Evolutionary conservation across 2,329 filamentous ascomycete genomes (phyloP).

Genomic region (Epicoccum sorghinum): DNA sequence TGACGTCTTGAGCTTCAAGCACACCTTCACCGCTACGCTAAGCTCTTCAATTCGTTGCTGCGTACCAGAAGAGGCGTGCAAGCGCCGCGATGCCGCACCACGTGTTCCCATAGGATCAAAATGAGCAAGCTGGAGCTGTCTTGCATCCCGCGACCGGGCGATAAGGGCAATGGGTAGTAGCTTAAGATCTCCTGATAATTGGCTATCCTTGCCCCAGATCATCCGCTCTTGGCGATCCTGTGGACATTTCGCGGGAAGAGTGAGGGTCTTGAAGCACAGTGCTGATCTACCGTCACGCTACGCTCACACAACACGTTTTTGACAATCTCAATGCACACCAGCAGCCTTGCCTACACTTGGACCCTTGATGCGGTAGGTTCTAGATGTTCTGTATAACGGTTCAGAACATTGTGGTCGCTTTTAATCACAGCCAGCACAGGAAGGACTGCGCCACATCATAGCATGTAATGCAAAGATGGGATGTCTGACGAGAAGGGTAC

Average conservation of each 20-base stretch:
- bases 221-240: constrained; percentile 24
- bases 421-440: no score
- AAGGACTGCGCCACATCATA: neutral
- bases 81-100: constrained; percentile 2
- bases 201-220: constrained; percentile 21
- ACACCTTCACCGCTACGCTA: constrained; percentile 4
- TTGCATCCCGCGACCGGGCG: neutral
- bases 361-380: neutral
- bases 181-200: neutral
- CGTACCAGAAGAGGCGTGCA: neutral
- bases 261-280: constrained; percentile 2
- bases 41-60: constrained; percentile 4
- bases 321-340: constrained; percentile 7
- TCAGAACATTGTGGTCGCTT: neutral
- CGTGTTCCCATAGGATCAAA: neutral
- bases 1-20: constrained; percentile 5
- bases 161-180: neutral
- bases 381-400: neutral
- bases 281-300: constrained; percentile 11
- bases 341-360: neutral
- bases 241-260: constrained; percentile 7
- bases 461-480: neutral
- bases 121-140: neutral
- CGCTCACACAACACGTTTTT: neutral
- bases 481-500: no score